These are phyloP conservation scores for Colletotrichum theobromicola DNA, from an alignment of 2,329 filamentous ascomycete species.

Conservation along the genomic window DNA sequence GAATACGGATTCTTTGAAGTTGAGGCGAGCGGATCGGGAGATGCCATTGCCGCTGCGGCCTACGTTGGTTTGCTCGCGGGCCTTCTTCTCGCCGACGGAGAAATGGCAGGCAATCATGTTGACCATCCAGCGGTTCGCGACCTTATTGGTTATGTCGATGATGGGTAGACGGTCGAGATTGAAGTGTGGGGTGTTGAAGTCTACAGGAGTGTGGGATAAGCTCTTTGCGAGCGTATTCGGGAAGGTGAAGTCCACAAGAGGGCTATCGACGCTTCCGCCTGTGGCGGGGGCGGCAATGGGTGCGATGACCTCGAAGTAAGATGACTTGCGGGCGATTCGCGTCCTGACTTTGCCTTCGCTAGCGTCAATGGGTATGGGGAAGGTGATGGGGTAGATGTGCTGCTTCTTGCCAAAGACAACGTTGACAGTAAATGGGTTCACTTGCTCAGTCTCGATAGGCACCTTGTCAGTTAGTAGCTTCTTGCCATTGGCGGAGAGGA, in stretches of 20 bases:
- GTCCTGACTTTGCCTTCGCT: conserved; percentile 37
- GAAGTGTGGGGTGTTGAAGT: conserved; percentile 44
- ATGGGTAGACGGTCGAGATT: conserved; percentile 51
- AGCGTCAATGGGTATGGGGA: conserved; percentile 43
- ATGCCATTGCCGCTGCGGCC: conserved; percentile 23
- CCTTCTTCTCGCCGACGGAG: conserved; percentile 43
- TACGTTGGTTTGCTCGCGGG: conserved; percentile 33
- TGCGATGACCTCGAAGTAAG: conserved; percentile 50
- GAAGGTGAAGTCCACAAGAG: conserved; percentile 39
- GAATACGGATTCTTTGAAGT: conserved; percentile 55
- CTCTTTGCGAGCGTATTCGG: conserved; percentile 34
- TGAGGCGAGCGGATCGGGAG: conserved; percentile 38
- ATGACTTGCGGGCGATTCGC: conserved; percentile 47
- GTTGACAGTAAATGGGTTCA: conserved; percentile 44
- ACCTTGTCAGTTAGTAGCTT: conserved; percentile 41
- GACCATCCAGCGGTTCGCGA: conserved; percentile 40
- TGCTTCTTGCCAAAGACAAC: conserved; percentile 40
- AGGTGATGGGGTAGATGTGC: conserved; percentile 39
- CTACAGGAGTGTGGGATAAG: conserved; percentile 32
- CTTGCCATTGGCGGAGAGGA: conserved; percentile 38
- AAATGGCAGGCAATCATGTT: conserved; percentile 44
- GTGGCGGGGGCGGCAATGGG: conserved; percentile 31
- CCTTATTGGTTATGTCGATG: conserved; percentile 40
- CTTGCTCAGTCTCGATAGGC: conserved; percentile 41
- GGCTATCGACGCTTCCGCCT: background rate